Base-by-base conservation (phyloP, 495 filamentous ascomycete genomes). In the Chaetomium cochliodes region DNA sequence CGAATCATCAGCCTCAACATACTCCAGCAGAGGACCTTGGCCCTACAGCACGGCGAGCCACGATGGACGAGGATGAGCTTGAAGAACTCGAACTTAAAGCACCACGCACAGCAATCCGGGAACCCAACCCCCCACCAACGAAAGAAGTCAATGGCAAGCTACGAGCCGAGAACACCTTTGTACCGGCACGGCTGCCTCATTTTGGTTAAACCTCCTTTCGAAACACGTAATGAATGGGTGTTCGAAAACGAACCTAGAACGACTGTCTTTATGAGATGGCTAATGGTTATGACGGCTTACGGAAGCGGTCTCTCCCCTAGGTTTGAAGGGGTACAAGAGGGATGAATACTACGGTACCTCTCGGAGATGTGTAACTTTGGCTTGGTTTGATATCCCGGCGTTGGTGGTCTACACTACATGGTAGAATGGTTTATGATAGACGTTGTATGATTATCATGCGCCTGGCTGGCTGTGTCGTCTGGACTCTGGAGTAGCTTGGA, bases 121-220 rank as follows among this genome's bases (percentile, higher is more conserved):
- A 39, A 28, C 30, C 26, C 46, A 59, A 16, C 22, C 37, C 23
- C 16, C 8, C 23, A 25, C 15, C 22, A n/a, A 15, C 57, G 15
- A 42, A 58, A 2, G 47, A 26, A 28, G 33, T n/a, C 22, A 65
- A 60, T 23, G 51, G 25, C 22, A 11, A 13, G 46, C 16, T 23
- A n/a, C 52, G 23, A 22, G 33, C 3, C 18, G 58, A 72, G 18
- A 55, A 51, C 30, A 41, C 61, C 0, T 78, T 78, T 58, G 56
- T 78, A 22, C 76, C 76, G 0, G 76, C 76, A 13, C 60, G 72
- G 42, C 54, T 78, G 26, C 76, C 76, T 26, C 70, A 70, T 49
- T 78, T 78, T 66, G 60, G 66, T 16, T 76, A 12, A 50, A 1
- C 7, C n/a, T 50, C 9, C n/a, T 50, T 20, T 9, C 16, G 62